Base-by-base conservation (phyloP, 2,329 filamentous ascomycete species). In the Helotiales sp. region DNA sequence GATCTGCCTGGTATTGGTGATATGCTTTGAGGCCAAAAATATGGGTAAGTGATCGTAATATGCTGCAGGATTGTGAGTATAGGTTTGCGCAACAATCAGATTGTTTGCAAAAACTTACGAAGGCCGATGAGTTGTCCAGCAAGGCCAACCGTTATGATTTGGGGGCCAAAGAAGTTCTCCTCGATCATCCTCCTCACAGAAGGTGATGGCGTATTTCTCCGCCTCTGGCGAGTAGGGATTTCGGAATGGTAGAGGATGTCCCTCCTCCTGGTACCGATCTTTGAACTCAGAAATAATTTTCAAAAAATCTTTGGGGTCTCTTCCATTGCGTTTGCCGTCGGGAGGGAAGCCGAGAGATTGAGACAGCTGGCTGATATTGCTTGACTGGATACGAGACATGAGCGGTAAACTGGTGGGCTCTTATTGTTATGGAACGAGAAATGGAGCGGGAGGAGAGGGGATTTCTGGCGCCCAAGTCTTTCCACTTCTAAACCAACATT, bases 1-100 rank as follows among this genome's bases (percentile, higher is more conserved):
- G 15, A 4, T 17, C 42, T 25, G 25, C 17, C 34, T 38, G 29
- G 22, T 57, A 52, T 33, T 47, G 36, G 24, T 57, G 29, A 17
- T 34, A 57, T 4, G 54, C 48, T 17, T 57, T 47, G 9, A 57
- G 48, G 19, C 48, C 38, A 30, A 57, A 52, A 2, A 57, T 52
- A 22, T 57, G 54, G 19, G 48, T 15, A 3, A 57, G 27, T 5
- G 27, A 30, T 33, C 15, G 40, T 9, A 57, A 36, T 19, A 57
- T 52, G n/a, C 54, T 57, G 2, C 22, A 50, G 19, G 13, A 25
- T 50, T n/a, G 47, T 50, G n/a, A 33, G 27, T 15, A 19, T 50
- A 22, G 29, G 15, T 19, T 19, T 40, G 13, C 24, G 19, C 8
- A 19, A 19, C n/a, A n/a, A n/a, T n/a, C n/a, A n/a, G 17, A 19